These are phyloP conservation scores for Alternaria sp. DNA, from an alignment of 2,329 filamentous ascomycete genomes.

Conservation along the genomic window DNA sequence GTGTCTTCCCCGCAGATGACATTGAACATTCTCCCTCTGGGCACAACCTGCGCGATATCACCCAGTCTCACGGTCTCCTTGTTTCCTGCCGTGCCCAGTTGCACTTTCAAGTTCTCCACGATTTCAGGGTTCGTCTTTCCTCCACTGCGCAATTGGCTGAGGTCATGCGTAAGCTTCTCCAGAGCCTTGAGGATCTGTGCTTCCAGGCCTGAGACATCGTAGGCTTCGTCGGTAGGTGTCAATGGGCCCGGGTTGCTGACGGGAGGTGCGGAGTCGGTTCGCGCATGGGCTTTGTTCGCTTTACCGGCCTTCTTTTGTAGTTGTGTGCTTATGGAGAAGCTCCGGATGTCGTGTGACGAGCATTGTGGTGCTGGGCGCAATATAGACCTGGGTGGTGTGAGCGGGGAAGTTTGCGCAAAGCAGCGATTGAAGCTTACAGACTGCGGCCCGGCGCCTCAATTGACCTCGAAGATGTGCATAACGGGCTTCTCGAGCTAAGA, in stretches of 20 bases:
- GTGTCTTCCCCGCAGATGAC: conserved; percentile 70
- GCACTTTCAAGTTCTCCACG: conserved; percentile 67
- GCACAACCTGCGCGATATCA: conserved; percentile 71
- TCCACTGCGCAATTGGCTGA: conserved; percentile 67
- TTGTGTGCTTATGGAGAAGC: conserved; percentile 52
- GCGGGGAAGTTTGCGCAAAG: conserved; percentile 1
- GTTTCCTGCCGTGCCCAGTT: conserved; percentile 54
- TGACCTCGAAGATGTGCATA: conserved; percentile 17
- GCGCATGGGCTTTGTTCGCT: conserved; percentile 50
- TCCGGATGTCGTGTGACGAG: conserved; percentile 16
- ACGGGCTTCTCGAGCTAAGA: conserved; percentile 21
- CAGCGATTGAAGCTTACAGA: conserved; percentile 27
- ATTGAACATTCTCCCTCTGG: conserved; percentile 66
- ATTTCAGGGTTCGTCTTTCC: conserved; percentile 68
- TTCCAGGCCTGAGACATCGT: conserved; percentile 66
- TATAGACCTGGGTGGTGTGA: conserved; percentile 18
- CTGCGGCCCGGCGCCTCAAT: conserved; percentile 34
- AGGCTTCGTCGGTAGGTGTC: conserved; percentile 60
- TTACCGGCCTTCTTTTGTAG: conserved; percentile 62
- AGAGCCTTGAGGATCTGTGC: conserved; percentile 61
- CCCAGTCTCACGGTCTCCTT: conserved; percentile 62
- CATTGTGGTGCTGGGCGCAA: conserved; percentile 14
- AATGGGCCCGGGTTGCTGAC: conserved; percentile 25
- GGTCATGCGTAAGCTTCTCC: conserved; percentile 64
- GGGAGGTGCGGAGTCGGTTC: conserved; percentile 43